Percentiles rank a stretch among this genome's conserved stretches.
Conservation (phyloP, 2,329 filamentous ascomycete genomes). For the Claviceps quebecensis region DNA sequence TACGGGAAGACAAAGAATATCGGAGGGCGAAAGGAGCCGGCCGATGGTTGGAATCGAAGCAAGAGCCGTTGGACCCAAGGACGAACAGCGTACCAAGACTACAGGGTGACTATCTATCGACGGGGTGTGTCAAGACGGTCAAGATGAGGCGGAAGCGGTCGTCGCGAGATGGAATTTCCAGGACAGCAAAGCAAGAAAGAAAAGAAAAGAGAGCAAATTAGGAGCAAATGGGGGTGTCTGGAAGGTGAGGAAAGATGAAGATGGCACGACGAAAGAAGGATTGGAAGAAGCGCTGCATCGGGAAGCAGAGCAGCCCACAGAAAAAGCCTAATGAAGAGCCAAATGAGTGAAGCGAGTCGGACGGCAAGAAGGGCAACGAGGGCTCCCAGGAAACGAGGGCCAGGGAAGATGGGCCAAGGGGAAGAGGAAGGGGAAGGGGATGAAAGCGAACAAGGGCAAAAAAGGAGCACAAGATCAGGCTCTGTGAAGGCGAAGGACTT, state of each 20-base stretch:
- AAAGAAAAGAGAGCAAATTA: conserved; percentile 20
- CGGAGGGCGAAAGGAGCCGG: conserved; percentile 5
- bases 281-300: conserved; percentile 16
- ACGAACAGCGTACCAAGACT: not conserved
- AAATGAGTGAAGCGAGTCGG: conserved; percentile 4
- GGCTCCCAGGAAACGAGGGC: no score
- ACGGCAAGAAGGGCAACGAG: conserved; percentile 9
- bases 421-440: not conserved
- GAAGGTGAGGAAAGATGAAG: conserved; percentile 12
- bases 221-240: conserved; percentile 19
- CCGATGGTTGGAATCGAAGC: conserved; percentile 6
- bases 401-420: not conserved
- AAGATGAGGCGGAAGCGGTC: not conserved
- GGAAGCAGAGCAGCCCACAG: conserved; percentile 11
- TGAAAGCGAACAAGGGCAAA: not conserved
- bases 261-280: conserved; percentile 13
- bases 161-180: not conserved
- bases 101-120: not conserved
- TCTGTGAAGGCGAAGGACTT: conserved; percentile 6
- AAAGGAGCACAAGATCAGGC: conserved; percentile 6
- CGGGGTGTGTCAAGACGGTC: not conserved
- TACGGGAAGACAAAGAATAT: not conserved
- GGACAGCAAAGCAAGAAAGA: conserved; percentile 14
- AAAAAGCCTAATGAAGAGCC: conserved; percentile 13
- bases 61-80: not conserved